Percentiles rank a stretch among this genome's conserved stretches.
Conservation (phyloP, 2,329 filamentous ascomycete genomes). For the Emergomyces pasteurianus region DNA sequence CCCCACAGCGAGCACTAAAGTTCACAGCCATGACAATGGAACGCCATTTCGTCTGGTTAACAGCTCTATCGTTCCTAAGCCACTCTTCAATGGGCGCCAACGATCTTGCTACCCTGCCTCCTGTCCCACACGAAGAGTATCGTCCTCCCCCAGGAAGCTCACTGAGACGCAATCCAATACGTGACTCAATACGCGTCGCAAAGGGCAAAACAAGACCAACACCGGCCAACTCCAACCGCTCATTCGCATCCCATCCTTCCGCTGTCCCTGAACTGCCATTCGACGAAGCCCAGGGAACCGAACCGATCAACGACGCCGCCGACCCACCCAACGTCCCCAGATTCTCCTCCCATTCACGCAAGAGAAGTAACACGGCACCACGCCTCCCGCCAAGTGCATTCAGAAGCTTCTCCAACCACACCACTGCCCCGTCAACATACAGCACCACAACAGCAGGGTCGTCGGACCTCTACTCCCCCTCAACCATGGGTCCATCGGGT, state of each 20-base stretch:
- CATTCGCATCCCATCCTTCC: conserved; percentile 22
- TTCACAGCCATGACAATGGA: conserved; percentile 78
- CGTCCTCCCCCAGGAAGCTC: conserved; percentile 33
- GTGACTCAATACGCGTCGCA: conserved; percentile 80
- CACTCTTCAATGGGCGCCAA: conserved; percentile 75
- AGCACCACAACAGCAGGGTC: conserved; percentile 48
- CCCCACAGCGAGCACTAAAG: conserved; percentile 84
- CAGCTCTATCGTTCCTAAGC: conserved; percentile 84
- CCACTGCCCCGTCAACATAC: conserved; percentile 28
- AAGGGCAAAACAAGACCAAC: conserved; percentile 53
- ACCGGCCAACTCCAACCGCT: conserved; percentile 28
- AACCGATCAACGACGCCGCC: conserved; percentile 31
- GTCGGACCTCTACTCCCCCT: conserved; percentile 44
- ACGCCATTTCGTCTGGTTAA: conserved; percentile 89
- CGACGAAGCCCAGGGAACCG: conserved; percentile 17
- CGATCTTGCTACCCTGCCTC: conserved; percentile 53
- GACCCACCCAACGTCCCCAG: conserved; percentile 43
- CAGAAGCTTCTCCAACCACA: conserved; percentile 57
- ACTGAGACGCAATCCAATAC: conserved; percentile 50
- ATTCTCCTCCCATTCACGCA: conserved; percentile 57
- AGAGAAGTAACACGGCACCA: conserved; percentile 79
- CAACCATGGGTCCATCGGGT: conserved; percentile 14
- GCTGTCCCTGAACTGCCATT: conserved; percentile 24
- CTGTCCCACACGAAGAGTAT: conserved; percentile 34
- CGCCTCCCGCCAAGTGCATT: conserved; percentile 56